phyloP scores from a whole-genome alignment of 306 rosid genomes.

The Oxytropis ochrocephala region DNA sequence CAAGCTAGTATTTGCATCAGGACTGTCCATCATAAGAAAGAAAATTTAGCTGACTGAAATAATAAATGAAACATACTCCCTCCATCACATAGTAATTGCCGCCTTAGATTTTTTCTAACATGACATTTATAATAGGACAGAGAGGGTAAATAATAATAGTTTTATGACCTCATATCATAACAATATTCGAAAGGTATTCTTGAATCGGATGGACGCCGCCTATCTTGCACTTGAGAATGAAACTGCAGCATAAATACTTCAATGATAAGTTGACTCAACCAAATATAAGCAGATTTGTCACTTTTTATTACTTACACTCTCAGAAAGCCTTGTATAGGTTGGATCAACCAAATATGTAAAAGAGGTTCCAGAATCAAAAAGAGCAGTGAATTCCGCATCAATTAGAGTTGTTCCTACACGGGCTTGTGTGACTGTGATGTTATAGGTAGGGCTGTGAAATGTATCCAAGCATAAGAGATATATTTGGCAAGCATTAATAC shows the following conservation, averaged over 20 bases:
- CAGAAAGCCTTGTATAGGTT: constrained; percentile 47
- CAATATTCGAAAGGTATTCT: constrained; percentile 88
- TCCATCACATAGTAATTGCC: too few relatives aligned
- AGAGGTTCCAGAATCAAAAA: constrained; percentile 92
- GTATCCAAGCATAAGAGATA: constrained; percentile 23
- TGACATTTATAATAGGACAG: too few relatives aligned
- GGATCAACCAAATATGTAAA: constrained; percentile 87
- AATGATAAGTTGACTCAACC: constrained; percentile 4
- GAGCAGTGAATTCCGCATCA: constrained; percentile 61
- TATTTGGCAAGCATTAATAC: neutral
- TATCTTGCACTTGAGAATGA: constrained; percentile 66
- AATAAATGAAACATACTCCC: constrained; percentile 3
- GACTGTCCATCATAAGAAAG: constrained; percentile 48
- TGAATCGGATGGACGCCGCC: constrained; percentile 51
- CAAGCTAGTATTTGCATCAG: constrained; percentile 63
- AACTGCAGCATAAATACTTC: constrained; percentile 47
- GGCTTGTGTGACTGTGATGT: constrained; percentile 66
- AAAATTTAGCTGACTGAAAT: constrained; percentile 10
- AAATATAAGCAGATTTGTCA: constrained; percentile 9
- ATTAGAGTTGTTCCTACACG: constrained; percentile 67
- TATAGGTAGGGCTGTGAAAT: constrained; percentile 78
- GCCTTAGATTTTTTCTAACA: too few relatives aligned
- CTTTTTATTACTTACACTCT: constrained; percentile 53
- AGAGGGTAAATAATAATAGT: neutral
- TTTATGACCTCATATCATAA: constrained; percentile 75